Percentiles rank a stretch among this genome's conserved stretches.
These are phyloP conservation scores for Geosmithia putterillii DNA, from an alignment of 2,329 filamentous ascomycete species.

Conservation along the genomic window DNA sequence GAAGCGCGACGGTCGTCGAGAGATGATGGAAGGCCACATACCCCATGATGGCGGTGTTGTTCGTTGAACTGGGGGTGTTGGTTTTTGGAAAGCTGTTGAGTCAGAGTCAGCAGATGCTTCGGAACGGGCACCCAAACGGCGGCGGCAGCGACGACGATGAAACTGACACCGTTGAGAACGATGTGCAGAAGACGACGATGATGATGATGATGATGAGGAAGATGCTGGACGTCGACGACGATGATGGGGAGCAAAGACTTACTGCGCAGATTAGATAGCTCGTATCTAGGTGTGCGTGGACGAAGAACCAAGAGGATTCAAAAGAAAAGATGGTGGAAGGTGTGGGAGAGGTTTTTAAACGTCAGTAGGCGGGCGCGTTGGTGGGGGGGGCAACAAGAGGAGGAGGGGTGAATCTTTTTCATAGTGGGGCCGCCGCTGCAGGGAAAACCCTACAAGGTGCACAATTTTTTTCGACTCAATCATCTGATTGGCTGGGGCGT, in stretches of 20 bases:
- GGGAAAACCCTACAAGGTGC: constrained; percentile 2
- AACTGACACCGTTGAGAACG: background rate
- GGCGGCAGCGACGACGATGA: no score
- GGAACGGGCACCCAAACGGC: no score
- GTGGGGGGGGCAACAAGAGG: constrained; percentile 1
- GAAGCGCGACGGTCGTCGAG: background rate
- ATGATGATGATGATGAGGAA: constrained; percentile 10
- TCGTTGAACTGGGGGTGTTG: constrained; percentile 3
- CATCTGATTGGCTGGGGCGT: background rate
- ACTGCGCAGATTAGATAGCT: constrained; percentile 3
- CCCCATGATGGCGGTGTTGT: constrained; percentile 23
- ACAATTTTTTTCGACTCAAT: constrained; percentile 1
- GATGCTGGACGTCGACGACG: background rate
- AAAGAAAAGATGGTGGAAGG: constrained; percentile 14
- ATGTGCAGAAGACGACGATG: background rate
- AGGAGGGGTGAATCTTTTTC: constrained; percentile 1
- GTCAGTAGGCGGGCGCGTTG: constrained; percentile 3
- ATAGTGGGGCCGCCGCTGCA: constrained; percentile 1
- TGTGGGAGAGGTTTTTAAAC: constrained; percentile 26
- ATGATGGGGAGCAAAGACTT: background rate
- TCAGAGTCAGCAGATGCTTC: constrained; percentile 1
- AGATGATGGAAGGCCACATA: constrained; percentile 6
- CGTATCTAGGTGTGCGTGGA: constrained; percentile 23
- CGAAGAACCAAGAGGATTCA: constrained; percentile 24
- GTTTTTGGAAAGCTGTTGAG: constrained; percentile 4